Base-by-base conservation (phyloP, 2,329 filamentous ascomycete species). In the Xylariales sp. region DNA sequence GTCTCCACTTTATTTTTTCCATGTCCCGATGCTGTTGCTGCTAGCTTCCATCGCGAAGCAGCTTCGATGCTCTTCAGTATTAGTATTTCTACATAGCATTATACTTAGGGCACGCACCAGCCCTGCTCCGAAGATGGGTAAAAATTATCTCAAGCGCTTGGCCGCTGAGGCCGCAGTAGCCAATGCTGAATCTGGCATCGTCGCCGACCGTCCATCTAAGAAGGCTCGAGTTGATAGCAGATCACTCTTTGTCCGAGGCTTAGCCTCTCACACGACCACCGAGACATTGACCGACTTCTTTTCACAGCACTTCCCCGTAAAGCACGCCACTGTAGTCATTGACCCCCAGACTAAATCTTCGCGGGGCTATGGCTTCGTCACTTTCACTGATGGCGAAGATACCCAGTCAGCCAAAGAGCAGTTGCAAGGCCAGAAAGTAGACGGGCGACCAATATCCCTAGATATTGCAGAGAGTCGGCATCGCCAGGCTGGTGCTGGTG, bases 341-440 rank as follows among this genome's bases (percentile, higher is more conserved):
- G 95, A 99, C 78, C 89, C 92, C 16, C 85, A 90, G 71, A 97
- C 94, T 1, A 97, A 97, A 77, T 84, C 90, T 73, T 97, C 93
- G 14, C 91, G 93, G 77, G 95, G 96, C 18, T 99, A 94, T 80
- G 96, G 96, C 61, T 99, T 99, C 80, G 95, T 99, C 65, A 98
- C 96, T 1, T 96, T 99, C 76, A 93, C 94, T 74, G 96, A 99
- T 78, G 88, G 92, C 36, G 94, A 97, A 72, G 96, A 99, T 83
- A 94, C 95, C 12, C 84, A 90, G 71, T 87, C 90, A 71, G 97
- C 96, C 18, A 87, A 92, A 77, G 87, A 91, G 65, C 91, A 97
- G 78, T 88, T 97, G 76, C 89, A 97, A 79, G 92, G 93, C 69
- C 86, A 91, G 53, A 82, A 89, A 32, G 88, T 97, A 74, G 88